Percentiles rank a stretch among this genome's conserved stretches.
phyloP scores from a whole-genome alignment of 2,329 filamentous ascomycete genomes.

The Colletotrichum sp. region DNA sequence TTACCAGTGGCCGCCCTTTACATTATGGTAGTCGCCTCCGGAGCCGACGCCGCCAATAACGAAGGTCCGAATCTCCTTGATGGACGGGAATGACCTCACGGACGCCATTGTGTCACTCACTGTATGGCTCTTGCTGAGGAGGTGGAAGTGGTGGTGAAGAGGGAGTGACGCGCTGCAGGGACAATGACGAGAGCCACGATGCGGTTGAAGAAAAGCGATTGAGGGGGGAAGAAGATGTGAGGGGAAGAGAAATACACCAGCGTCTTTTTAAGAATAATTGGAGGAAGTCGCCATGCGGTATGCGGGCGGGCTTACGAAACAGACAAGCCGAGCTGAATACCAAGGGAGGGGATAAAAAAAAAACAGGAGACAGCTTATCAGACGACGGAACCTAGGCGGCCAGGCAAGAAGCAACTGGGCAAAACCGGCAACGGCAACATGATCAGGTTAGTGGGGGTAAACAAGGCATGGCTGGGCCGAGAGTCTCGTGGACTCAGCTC shows the following conservation, averaged over 20 bases:
- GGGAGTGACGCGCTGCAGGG: background rate
- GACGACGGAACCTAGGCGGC: background rate
- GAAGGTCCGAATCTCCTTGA: constrained; percentile 77
- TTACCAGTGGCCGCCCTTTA: constrained; percentile 74
- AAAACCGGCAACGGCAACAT: background rate
- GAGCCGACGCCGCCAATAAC: constrained; percentile 69
- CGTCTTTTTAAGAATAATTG: constrained; percentile 8
- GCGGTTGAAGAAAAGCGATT: background rate
- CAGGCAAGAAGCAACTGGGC: background rate
- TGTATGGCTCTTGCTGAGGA: background rate
- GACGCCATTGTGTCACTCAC: constrained; percentile 44
- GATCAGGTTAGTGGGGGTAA: background rate
- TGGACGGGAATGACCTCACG: constrained; percentile 70
- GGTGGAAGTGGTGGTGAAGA: background rate
- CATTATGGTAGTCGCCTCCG: constrained; percentile 90
- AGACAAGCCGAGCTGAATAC: background rate
- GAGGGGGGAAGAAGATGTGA: background rate
- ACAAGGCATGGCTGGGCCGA: background rate
- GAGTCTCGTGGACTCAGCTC: background rate
- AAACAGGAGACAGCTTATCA: background rate
- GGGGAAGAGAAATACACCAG: background rate
- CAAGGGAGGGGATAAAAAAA: background rate
- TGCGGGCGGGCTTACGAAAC: background rate
- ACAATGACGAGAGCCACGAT: background rate
- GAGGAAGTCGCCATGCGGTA: background rate